phyloP scores from a whole-genome alignment of 495 filamentous ascomycete genomes.

The Xeromyces bisporus region DNA sequence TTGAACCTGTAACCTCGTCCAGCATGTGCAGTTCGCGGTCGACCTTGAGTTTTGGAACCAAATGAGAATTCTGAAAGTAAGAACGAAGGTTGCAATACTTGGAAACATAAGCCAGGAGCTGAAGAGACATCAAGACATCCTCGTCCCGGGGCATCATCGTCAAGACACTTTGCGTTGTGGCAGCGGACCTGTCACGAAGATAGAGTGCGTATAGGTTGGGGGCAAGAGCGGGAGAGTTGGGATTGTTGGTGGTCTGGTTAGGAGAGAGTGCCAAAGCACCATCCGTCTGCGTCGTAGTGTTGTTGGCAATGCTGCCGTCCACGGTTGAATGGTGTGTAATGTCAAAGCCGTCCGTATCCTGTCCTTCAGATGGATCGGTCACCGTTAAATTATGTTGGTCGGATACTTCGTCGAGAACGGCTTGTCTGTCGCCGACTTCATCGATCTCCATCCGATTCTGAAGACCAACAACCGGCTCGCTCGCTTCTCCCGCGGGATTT shows the following conservation, averaged over 20 bases:
- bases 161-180: slow-evolving; percentile 48
- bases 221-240: slow-evolving; percentile 54
- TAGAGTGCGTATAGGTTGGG: slow-evolving; percentile 58
- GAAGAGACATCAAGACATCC: slow-evolving; percentile 95
- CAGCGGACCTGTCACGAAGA: slow-evolving; percentile 50
- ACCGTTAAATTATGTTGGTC: slow-evolving; percentile 57
- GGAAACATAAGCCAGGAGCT: slow-evolving; percentile 90
- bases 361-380: slow-evolving; percentile 63
- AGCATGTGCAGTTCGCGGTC: slow-evolving; percentile 65
- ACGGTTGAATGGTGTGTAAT: slow-evolving; percentile 82
- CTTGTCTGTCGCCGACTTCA: slow-evolving; percentile 55
- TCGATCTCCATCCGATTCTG: slow-evolving; percentile 63
- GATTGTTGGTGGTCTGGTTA: slow-evolving; percentile 48
- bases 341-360: slow-evolving; percentile 81
- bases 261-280: slow-evolving; percentile 60
- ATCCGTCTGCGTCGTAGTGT: slow-evolving; percentile 36
- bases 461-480: slow-evolving; percentile 62
- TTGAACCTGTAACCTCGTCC: slow-evolving; percentile 42
- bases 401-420: slow-evolving; percentile 61
- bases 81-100: slow-evolving; percentile 94
- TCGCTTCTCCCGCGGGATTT: slow-evolving; percentile 38
- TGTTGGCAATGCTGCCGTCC: slow-evolving; percentile 75
- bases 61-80: slow-evolving; percentile 88
- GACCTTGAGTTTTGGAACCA: slow-evolving; percentile 84
- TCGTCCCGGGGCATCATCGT: slow-evolving; percentile 90